phyloP scores from a whole-genome alignment of 2,329 filamentous ascomycete genomes.

The Calonectria fujianensis region DNA sequence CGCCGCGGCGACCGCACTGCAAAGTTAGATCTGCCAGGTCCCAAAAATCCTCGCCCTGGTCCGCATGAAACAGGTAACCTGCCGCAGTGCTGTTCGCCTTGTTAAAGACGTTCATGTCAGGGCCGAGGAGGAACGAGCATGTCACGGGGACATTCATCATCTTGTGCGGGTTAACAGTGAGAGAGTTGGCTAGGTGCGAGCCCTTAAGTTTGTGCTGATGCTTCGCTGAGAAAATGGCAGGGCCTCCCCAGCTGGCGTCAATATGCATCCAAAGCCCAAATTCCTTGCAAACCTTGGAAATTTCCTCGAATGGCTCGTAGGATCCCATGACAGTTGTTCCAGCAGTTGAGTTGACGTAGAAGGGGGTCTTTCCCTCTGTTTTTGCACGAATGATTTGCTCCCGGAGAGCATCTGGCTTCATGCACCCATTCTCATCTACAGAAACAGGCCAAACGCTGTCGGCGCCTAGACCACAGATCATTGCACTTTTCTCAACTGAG shows the following conservation, averaged over 20 bases:
- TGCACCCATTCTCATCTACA: conserved; percentile 82
- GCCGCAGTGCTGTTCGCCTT: conserved; percentile 89
- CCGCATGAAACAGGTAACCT: conserved; percentile 87
- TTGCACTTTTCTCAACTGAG: conserved; percentile 94
- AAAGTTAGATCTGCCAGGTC: conserved; percentile 95
- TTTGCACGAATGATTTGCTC: conserved; percentile 77
- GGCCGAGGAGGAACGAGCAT: conserved; percentile 90
- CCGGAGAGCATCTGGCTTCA: conserved; percentile 81
- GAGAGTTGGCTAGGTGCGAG: conserved; percentile 83
- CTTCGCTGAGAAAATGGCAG: conserved; percentile 83
- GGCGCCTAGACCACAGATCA: conserved; percentile 89
- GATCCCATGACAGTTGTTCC: conserved; percentile 95
- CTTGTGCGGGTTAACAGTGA: conserved; percentile 96
- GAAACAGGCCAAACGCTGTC: conserved; percentile 83
- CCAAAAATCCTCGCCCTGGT: conserved; percentile 78
- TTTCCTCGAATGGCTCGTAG: conserved; percentile 85
- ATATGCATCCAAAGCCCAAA: conserved; percentile 93
- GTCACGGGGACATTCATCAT: conserved; percentile 96
- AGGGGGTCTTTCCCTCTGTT: conserved; percentile 83
- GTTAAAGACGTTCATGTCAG: conserved; percentile 86
- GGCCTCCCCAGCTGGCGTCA: conserved; percentile 93
- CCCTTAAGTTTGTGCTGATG: conserved; percentile 81
- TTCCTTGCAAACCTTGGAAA: conserved; percentile 81
- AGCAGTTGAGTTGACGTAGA: conserved; percentile 97
- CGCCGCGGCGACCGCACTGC: conserved; percentile 92